phyloP scores from a whole-genome alignment of 106 monocot species.

The Posidonia australis region DNA sequence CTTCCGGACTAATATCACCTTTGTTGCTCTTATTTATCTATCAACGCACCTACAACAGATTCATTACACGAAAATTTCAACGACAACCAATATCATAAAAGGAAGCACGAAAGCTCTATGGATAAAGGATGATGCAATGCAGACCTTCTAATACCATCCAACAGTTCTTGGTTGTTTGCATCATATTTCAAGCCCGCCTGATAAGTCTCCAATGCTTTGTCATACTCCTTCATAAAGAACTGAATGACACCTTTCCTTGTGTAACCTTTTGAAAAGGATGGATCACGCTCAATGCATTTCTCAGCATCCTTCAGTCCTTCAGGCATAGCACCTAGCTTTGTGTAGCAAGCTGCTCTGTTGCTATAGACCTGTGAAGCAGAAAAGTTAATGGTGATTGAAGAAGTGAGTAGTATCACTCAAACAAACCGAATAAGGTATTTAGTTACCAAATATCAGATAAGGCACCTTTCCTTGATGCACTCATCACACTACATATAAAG shows the following conservation, averaged over 20 bases:
- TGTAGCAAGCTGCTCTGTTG: slow-evolving; percentile 95
- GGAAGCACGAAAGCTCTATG: background rate
- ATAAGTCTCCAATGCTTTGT: slow-evolving; percentile 90
- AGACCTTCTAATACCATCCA: slow-evolving; percentile 83
- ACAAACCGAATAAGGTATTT: too few relatives aligned
- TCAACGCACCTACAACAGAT: slow-evolving; percentile 58
- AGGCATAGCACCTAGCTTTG: slow-evolving; percentile 78
- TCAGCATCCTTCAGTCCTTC: slow-evolving; percentile 94
- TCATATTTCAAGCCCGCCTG: slow-evolving; percentile 88
- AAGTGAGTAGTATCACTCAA: too few relatives aligned
- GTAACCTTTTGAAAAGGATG: slow-evolving; percentile 80
- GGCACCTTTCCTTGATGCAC: too few relatives aligned
- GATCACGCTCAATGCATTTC: slow-evolving; percentile 94
- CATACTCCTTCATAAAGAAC: slow-evolving; percentile 98
- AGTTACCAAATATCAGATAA: too few relatives aligned
- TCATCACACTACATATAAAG: too few relatives aligned
- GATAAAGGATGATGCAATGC: background rate
- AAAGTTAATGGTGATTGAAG: background rate
- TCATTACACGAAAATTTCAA: background rate
- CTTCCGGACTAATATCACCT: slow-evolving; percentile 85
- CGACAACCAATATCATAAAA: background rate
- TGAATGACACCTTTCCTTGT: slow-evolving; percentile 86
- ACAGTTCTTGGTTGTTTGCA: slow-evolving; percentile 62
- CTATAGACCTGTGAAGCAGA: slow-evolving; percentile 55
- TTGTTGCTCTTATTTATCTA: slow-evolving; percentile 83